Evolutionary conservation across 176 grass and related monocot genomes (phyloP).

Genomic region (Stipa capillata): DNA sequence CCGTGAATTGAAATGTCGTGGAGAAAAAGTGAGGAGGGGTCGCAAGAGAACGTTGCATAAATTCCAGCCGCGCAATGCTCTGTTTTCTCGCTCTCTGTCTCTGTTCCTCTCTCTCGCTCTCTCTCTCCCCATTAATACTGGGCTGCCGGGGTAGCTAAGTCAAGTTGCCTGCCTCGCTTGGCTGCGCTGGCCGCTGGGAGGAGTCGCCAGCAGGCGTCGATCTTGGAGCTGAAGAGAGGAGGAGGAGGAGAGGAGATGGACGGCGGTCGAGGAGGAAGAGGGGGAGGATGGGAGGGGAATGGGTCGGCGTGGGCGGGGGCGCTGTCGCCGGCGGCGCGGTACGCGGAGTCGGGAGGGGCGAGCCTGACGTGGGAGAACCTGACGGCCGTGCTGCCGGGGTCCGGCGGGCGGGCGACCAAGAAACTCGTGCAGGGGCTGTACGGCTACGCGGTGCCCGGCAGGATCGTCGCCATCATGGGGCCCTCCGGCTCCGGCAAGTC

Average conservation of each 20-base stretch:
- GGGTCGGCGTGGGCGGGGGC: conserved; percentile 29
- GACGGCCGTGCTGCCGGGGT: conserved; percentile 64
- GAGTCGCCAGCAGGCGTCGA: neutral
- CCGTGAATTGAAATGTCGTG: conserved; percentile 24
- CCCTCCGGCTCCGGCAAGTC: conserved; percentile 97
- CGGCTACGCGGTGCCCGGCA: conserved; percentile 82
- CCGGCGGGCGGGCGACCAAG: conserved; percentile 48
- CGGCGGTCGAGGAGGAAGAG: too few relatives aligned
- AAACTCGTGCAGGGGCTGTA: conserved; percentile 75
- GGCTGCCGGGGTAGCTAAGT: conserved; percentile 8
- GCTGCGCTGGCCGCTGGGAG: conserved; percentile 8
- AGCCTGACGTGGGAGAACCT: conserved; percentile 98
- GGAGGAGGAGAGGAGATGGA: neutral
- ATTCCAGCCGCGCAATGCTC: neutral
- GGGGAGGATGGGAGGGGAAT: neutral
- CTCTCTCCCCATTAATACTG: conserved; percentile 31
- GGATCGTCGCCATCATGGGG: conserved; percentile 91
- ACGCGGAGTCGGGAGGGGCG: conserved; percentile 36
- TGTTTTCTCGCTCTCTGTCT: too few relatives aligned
- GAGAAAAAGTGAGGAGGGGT: neutral
- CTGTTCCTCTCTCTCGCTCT: too few relatives aligned
- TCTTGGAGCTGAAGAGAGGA: too few relatives aligned
- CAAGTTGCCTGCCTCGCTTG: neutral
- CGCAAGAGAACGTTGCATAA: neutral
- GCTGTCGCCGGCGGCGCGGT: conserved; percentile 33